Conservation (phyloP, 2,329 filamentous ascomycete species). For the Endoconidiophora polonica region DNA sequence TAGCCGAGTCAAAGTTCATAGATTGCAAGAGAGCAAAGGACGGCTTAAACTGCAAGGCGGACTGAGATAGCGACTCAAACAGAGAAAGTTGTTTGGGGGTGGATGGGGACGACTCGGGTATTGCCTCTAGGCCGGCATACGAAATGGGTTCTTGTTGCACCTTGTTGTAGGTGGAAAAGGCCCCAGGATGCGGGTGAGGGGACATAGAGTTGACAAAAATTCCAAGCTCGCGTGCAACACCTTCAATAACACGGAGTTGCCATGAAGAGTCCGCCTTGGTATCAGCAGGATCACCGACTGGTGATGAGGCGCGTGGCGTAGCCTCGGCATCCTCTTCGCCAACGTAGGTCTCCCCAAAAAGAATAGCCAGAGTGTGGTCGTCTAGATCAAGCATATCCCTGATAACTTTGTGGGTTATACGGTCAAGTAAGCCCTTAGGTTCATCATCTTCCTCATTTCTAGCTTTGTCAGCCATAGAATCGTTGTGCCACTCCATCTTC, state of each 20-base stretch:
- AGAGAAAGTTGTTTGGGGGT: slow-evolving; percentile 14
- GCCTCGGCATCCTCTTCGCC: slow-evolving; percentile 29
- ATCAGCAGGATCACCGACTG: slow-evolving; percentile 19
- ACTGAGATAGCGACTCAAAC: slow-evolving; percentile 7
- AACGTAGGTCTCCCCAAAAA: slow-evolving; percentile 68
- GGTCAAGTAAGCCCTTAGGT: slow-evolving; percentile 57
- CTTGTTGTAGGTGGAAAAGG: slow-evolving; percentile 66
- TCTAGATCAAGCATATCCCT: slow-evolving; percentile 83
- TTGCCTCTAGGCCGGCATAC: slow-evolving; percentile 61
- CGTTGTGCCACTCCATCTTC: slow-evolving; percentile 14
- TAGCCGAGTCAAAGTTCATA: slow-evolving; percentile 18
- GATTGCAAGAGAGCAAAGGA: slow-evolving; percentile 15
- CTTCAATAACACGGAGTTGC: slow-evolving; percentile 66
- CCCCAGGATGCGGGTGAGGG: slow-evolving; percentile 55
- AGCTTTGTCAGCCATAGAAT: slow-evolving; percentile 37
- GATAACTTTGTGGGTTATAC: slow-evolving; percentile 73
- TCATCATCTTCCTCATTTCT: slow-evolving; percentile 27
- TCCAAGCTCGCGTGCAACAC: slow-evolving; percentile 75
- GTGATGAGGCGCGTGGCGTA: slow-evolving; percentile 28
- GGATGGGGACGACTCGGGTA: slow-evolving; percentile 31
- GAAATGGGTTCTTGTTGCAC: slow-evolving; percentile 49
- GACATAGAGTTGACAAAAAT: slow-evolving; percentile 68
- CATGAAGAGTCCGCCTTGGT: slow-evolving; percentile 34
- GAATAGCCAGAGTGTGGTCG: slow-evolving; percentile 64
- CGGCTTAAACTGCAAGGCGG: slow-evolving; percentile 10